Evolutionary conservation across 2,329 filamentous ascomycete genomes (phyloP), one percentile per base, ranked within the genome.

Genomic region (Mycosphaerelloides madeirae): DNA sequence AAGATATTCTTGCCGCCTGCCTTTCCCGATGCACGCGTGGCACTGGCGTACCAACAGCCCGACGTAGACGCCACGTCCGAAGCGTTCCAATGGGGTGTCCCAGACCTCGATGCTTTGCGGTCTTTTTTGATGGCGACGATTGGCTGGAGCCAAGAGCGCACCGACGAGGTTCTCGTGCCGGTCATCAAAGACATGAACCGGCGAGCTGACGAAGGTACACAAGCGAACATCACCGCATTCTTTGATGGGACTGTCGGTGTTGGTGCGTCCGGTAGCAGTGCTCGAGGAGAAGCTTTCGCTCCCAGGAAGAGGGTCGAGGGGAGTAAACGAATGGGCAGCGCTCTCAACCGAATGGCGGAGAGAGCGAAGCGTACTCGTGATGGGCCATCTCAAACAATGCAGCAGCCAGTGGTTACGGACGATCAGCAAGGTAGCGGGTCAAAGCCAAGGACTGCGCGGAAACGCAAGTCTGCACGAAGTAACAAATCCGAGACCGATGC

Each of bases 131-230:
- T 94, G 85, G 73, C 79, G 1, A 96, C 91, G 2, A 87, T 98
- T 55, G 93, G 93, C 0, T 98, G 93, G 93, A 82, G 76, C 43
- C 83, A 85, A 64, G 91, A 97, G 65, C 77, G 89, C 6, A 97
- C 91, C 0, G 93, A 98, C 60, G 93, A 98, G 66, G 86, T 98
- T 2, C 78, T 98, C 1, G 87, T 98, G 1, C 93, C 93, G 0
- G 94, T 98, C 1, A 93, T 98, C 52, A 78, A 83, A 44, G 93
- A 98, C 60, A 95, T 98, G 86, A 97, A 97, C 63, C 79, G 81
- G 3, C 77, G 93, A 31, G 85, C 87, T 53, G 76, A 81, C 20
- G 93, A 97, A 68, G 93, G 93, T 6, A 97, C 91, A 14, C 93
- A 98, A 72, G 83, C 82, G 46, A 98, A 98, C 57, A 95, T 98